Evolutionary conservation across 2,329 filamentous ascomycete species (phyloP).

Genomic region (Colletotrichum magnum): DNA sequence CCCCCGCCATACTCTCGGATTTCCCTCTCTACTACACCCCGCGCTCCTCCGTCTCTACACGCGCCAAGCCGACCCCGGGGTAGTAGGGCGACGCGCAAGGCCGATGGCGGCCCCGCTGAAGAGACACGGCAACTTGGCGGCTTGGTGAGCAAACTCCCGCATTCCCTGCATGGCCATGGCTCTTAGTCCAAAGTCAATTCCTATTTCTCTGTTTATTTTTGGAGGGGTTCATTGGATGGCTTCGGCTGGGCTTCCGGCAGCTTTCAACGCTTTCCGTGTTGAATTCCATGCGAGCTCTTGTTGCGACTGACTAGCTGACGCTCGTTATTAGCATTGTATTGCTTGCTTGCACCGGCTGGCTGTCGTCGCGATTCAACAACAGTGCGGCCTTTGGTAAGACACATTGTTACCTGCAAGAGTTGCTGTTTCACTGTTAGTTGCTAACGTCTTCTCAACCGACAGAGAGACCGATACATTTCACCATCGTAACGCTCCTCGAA

Average conservation of each 20-base stretch:
- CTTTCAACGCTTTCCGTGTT: background rate
- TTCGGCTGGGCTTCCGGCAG: too few relatives aligned
- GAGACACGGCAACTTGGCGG: constrained; percentile 38
- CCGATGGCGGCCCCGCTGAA: constrained; percentile 40
- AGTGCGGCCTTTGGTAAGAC: constrained; percentile 54
- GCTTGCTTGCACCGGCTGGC: constrained; percentile 39
- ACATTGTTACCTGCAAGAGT: background rate
- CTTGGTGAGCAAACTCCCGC: constrained; percentile 35
- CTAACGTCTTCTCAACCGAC: background rate
- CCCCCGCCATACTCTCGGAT: background rate
- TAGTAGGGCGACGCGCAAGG: background rate
- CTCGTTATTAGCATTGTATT: constrained; percentile 24
- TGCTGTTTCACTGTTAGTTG: background rate
- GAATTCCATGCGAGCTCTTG: background rate
- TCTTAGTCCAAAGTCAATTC: background rate
- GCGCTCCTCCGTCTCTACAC: constrained; percentile 6
- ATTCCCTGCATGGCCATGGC: constrained; percentile 6
- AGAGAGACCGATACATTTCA: constrained; percentile 54
- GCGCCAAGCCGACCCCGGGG: constrained; percentile 28
- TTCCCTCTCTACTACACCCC: background rate
- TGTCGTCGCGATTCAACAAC: constrained; percentile 51
- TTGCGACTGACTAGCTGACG: constrained; percentile 3
- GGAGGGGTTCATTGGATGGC: too few relatives aligned
- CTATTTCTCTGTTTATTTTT: too few relatives aligned
- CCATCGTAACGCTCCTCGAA: constrained; percentile 47